A percentile compares a stretch with the other conserved stretches of the same genome.
phyloP scores from a whole-genome alignment of 106 monocot species.

The Cymbidium sinense region DNA sequence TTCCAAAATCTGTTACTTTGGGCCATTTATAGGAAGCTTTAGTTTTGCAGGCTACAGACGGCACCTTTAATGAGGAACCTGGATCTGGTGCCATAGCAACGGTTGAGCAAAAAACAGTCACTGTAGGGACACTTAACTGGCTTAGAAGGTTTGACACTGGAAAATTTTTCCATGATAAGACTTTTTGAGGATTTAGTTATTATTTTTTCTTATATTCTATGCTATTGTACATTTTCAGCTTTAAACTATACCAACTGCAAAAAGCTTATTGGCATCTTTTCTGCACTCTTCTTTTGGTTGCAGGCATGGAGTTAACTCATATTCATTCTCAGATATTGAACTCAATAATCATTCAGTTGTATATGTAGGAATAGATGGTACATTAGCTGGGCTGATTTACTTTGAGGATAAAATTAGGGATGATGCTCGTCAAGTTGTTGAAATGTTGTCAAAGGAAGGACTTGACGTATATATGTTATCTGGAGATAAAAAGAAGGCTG shows the following conservation, averaged over 20 bases:
- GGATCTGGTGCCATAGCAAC: constrained; percentile 82
- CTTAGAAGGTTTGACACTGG: constrained; percentile 46
- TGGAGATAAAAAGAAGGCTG: constrained; percentile 81
- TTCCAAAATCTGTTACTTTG: background rate
- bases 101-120: constrained; percentile 59
- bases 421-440: constrained; percentile 75
- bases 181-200: background rate
- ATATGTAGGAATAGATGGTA: constrained; percentile 80
- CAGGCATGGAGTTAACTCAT: constrained; percentile 73
- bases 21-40: constrained; percentile 2
- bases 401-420: constrained; percentile 95
- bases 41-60: constrained; percentile 45
- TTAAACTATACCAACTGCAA: background rate
- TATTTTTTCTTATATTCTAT: background rate
- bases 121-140: constrained; percentile 79
- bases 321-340: constrained; percentile 48
- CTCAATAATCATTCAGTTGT: constrained; percentile 62
- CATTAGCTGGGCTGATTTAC: constrained; percentile 71
- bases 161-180: background rate
- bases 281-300: constrained; percentile 7
- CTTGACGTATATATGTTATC: constrained; percentile 80
- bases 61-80: constrained; percentile 92
- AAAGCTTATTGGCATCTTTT: background rate
- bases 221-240: background rate
- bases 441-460: constrained; percentile 71